Evolutionary conservation across 768 basidiomycete species (phyloP).

Genomic region (Boletus reticulatus): DNA sequence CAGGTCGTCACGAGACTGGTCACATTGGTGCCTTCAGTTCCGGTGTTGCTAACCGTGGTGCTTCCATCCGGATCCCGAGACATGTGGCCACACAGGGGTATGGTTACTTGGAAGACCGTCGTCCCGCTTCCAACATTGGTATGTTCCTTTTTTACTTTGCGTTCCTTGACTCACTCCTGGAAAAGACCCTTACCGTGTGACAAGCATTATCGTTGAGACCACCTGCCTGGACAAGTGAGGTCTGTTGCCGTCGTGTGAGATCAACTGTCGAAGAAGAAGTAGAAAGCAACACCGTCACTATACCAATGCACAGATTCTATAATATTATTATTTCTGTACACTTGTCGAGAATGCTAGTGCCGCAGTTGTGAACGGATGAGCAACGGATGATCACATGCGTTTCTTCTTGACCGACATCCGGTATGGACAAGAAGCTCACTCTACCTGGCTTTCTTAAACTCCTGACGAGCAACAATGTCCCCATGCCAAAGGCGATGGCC

Average conservation of each 20-base stretch:
- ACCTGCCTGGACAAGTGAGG: constrained; percentile 66
- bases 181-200: constrained; percentile 93
- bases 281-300: constrained; percentile 18
- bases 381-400: neutral
- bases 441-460: constrained; percentile 68
- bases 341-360: neutral
- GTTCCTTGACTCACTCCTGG: constrained; percentile 6
- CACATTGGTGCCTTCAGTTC: constrained; percentile 90
- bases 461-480: constrained; percentile 54
- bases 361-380: neutral
- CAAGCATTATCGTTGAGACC: constrained; percentile 85
- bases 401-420: neutral
- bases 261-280: constrained; percentile 1
- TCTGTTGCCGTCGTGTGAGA: constrained; percentile 11
- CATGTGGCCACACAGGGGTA: constrained; percentile 91
- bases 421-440: constrained; percentile 46
- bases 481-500: constrained; percentile 65
- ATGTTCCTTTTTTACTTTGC: constrained; percentile 7
- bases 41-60: constrained; percentile 97
- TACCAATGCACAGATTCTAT: constrained; percentile 15
- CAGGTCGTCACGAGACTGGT: constrained; percentile 96
- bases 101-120: constrained; percentile 95
- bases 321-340: constrained; percentile 9
- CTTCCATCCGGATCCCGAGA: constrained; percentile 93
- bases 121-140: constrained; percentile 98